phyloP scores from a whole-genome alignment of 2,329 filamentous ascomycete genomes.

The Phaeosphaeria sp. region DNA sequence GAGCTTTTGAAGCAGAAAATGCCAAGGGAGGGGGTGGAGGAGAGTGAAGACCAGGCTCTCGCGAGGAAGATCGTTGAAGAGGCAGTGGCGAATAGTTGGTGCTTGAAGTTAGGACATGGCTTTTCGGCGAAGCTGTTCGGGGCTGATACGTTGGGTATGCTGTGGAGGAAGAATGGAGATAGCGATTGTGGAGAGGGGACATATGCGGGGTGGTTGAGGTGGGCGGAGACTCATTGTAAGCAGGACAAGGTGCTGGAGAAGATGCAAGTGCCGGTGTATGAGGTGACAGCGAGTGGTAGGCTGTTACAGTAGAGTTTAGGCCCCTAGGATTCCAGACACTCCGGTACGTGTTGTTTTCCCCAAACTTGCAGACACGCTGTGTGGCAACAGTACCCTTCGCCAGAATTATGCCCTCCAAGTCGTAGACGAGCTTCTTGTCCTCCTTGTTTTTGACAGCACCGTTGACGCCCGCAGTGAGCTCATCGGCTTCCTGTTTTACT shows the following conservation, averaged over 20 bases:
- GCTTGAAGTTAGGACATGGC: slow-evolving; percentile 63
- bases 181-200: slow-evolving; percentile 59
- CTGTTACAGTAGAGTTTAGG: slow-evolving; percentile 8
- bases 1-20: slow-evolving; percentile 56
- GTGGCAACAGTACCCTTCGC: too few species aligned
- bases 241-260: slow-evolving; percentile 40
- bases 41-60: slow-evolving; percentile 55
- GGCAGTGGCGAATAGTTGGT: slow-evolving; percentile 59
- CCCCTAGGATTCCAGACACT: too few species aligned
- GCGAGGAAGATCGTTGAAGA: slow-evolving; percentile 61
- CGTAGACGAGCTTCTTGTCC: too few species aligned
- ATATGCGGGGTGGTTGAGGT: slow-evolving; percentile 62
- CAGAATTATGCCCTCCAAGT: too few species aligned
- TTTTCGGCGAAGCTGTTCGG: slow-evolving; percentile 59
- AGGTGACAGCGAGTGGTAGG: slow-evolving; percentile 20
- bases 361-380: too few species aligned
- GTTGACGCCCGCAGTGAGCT: too few species aligned
- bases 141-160: slow-evolving; percentile 57
- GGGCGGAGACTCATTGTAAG: slow-evolving; percentile 57
- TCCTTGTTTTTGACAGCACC: too few species aligned
- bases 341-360: too few species aligned
- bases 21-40: slow-evolving; percentile 48
- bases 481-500: too few species aligned
- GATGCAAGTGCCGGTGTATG: slow-evolving; percentile 20
- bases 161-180: slow-evolving; percentile 60